A percentile compares a stretch with the other conserved stretches of the same genome.
These are phyloP conservation scores for Filobasidium uniguttulatum DNA, from an alignment of 1,284 basidiomycete genomes.

Conservation along the genomic window DNA sequence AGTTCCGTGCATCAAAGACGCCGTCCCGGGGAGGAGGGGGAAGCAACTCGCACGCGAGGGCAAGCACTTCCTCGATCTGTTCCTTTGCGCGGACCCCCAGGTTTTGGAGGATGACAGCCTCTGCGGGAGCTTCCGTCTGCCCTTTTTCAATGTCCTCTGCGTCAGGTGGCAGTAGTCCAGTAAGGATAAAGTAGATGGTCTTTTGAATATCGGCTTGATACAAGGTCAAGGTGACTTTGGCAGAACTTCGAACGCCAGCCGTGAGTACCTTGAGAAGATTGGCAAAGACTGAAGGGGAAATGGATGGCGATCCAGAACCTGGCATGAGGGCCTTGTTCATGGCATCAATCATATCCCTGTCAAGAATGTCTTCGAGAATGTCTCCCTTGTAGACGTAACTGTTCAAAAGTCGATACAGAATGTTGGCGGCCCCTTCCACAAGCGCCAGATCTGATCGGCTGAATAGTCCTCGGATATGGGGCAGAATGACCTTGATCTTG, in stretches of 20 bases:
- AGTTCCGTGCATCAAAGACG: constrained; percentile 78
- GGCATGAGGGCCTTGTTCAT: constrained; percentile 74
- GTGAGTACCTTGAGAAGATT: constrained; percentile 72
- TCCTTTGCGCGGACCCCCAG: constrained; percentile 91
- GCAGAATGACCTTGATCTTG: constrained; percentile 78
- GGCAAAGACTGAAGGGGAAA: constrained; percentile 75
- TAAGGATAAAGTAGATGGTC: constrained; percentile 82
- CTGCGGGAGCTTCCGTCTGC: constrained; percentile 44
- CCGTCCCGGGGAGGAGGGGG: constrained; percentile 88
- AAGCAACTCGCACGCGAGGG: constrained; percentile 73
- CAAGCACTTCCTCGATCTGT: constrained; percentile 81
- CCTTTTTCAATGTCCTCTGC: constrained; percentile 60
- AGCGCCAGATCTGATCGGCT: constrained; percentile 81
- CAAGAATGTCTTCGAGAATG: constrained; percentile 71
- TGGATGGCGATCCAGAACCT: constrained; percentile 66
- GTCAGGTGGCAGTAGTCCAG: constrained; percentile 62
- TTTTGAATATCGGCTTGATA: constrained; percentile 81
- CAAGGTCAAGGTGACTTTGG: constrained; percentile 68
- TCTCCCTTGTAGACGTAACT: constrained; percentile 72
- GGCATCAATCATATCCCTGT: constrained; percentile 64
- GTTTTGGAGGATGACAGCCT: constrained; percentile 97
- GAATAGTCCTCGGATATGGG: constrained; percentile 79
- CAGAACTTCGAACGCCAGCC: constrained; percentile 68
- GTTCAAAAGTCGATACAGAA: constrained; percentile 81
- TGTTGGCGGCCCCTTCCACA: constrained; percentile 83